Conservation (phyloP, 129 eudicot species). For the Erigeron canadensis region DNA sequence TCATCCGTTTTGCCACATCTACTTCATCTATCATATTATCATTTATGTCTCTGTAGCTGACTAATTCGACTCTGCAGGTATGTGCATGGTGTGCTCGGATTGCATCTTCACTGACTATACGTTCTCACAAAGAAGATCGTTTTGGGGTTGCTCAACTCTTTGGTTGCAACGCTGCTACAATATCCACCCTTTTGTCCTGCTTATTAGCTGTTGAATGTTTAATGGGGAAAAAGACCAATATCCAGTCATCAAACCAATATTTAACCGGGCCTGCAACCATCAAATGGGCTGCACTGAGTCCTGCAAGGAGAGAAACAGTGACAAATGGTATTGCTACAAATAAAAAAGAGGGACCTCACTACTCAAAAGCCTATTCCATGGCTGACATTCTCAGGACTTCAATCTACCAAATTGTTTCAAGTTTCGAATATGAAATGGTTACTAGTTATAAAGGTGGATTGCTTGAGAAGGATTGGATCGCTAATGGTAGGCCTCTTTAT, state of each 20-base stretch:
- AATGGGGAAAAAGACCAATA: constrained; percentile 89
- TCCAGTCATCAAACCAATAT: constrained; percentile 50
- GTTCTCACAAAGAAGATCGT: constrained; percentile 86
- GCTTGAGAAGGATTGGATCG: constrained; percentile 83
- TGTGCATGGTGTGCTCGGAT: constrained; percentile 85
- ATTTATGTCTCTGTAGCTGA: not conserved
- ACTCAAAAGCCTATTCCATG: constrained; percentile 67
- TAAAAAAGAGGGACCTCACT: constrained; percentile 58
- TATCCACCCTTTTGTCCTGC: constrained; percentile 66
- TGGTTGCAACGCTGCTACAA: constrained; percentile 67
- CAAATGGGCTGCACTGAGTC: constrained; percentile 74
- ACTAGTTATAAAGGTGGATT: constrained; percentile 62
- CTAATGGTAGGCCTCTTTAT: constrained; percentile 47
- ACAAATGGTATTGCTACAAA: constrained; percentile 33
- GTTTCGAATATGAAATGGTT: constrained; percentile 69
- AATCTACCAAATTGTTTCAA: constrained; percentile 68
- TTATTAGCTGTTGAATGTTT: constrained; percentile 73
- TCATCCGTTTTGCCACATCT: not conserved
- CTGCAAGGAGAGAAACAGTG: constrained; percentile 51
- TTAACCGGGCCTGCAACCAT: constrained; percentile 62
- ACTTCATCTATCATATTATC: not conserved
- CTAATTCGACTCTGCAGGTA: constrained; percentile 46
- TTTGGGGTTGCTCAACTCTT: constrained; percentile 92
- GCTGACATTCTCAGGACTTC: constrained; percentile 81
- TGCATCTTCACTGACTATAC: constrained; percentile 66